Evolutionary conservation across 768 basidiomycete species (phyloP), one percentile per base, ranked within the genome.

Genomic region (Lentinus tigrinus): DNA sequence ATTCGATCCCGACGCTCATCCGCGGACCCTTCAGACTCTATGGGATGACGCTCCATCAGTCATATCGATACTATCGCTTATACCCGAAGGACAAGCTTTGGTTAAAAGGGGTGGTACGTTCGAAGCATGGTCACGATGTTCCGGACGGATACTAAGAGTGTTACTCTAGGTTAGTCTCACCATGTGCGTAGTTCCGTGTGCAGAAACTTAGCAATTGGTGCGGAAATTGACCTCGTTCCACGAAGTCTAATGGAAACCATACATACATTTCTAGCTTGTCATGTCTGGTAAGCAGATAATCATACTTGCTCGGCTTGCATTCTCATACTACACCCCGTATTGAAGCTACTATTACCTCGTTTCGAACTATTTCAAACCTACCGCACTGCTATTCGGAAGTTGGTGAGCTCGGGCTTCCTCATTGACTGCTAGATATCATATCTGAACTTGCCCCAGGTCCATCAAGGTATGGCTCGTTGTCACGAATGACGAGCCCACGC

Each of bases 271-370:
- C 40, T 42, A 17, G 17, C n/a, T n/a, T 42, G 40, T n/a, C 40
- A 42, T 19, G 40, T 42, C 40, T 42, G 40, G 40, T 42, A n/a
- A 14, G 40, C n/a, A 39, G n/a, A 11, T 11, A 11, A 11, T n/a
- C 17, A n/a, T 42, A 9, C 17, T 42, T 2, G 16, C 17, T 9
- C n/a, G 14, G 21, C 9, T n/a, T 8, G 14, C n/a, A 17, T n/a
- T n/a, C 9, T 8, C 40, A n/a, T 21, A 9, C 2, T 9, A 37
- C 17, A 14, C 27, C 8, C 27, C n/a, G 19, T 9, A 34, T 11
- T 9, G 17, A 27, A 53, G 52, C 52, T 53, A 53, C 52, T 53
- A 34, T 19, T 53, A 53, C n/a, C 27, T 53, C 16, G 52, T 42
- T 5, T 26, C 10, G n/a, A 53, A 53, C 28, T 53, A 53, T 28